Base-by-base conservation (phyloP, 495 filamentous ascomycete species). In the Trypethelium eluteriae region DNA sequence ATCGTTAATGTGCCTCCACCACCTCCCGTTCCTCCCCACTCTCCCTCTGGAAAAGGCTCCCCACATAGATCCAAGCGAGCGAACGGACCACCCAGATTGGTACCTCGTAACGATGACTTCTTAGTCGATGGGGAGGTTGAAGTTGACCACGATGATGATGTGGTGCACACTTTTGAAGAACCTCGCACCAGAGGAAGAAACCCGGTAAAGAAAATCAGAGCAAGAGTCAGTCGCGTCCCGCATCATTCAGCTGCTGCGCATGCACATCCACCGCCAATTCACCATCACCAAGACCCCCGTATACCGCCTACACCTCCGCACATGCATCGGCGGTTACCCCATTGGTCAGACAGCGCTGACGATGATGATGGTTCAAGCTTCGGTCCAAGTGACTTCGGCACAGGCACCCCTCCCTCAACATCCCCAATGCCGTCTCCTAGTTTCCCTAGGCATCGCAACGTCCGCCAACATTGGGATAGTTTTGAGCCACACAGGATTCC, bases 381-480 rank as follows among this genome's bases (percentile, higher is more conserved):
- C 53, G 36, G 25, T 36, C 53, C 53, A 14, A 59, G 53, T 32
- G 14, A 10, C 7, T 6, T 32, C 32, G 36, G 53, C 53, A 59
- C 36, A 34, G 32, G 53, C 6, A 59, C 53, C 53, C 25, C 53
- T 59, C 53, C 53, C 32, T 59, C 53, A 36, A 35, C 53, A 32
- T 32, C 53, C 36, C 25, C 53, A 3, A 59, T 3, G 7, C 6
- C 7, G 32, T 36, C 7, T 36, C 5, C 53, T 9, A 32, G 10
- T 7, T 32, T 32, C 10, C 53, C 10, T 32, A 59, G 18, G 53
- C 53, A 59, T 9, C 25, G 32, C 32, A 5, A 36, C 32, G 2
- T 32, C 6, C 53, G 53, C 53, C 53, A 36, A 7, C 18, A 59
- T 14, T 35, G 25, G 53, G 32, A 59, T 6, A 32, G 53, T 9